These are phyloP conservation scores for Mycena galericulata DNA, from an alignment of 768 basidiomycete species.

Conservation along the genomic window DNA sequence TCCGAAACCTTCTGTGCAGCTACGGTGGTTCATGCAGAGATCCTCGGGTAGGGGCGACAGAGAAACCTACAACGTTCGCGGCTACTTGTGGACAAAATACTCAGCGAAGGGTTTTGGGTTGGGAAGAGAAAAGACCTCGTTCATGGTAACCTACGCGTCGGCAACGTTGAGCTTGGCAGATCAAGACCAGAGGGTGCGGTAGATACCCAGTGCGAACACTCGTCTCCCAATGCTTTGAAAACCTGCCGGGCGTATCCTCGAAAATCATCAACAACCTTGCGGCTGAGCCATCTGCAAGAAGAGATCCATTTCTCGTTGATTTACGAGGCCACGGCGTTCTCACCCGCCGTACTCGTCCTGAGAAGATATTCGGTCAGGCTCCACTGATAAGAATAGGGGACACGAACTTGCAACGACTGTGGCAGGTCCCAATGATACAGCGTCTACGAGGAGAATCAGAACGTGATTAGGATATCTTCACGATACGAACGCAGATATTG, in stretches of 20 bases:
- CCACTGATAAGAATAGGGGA: constrained; percentile 24
- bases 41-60: background rate
- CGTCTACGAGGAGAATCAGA: constrained; percentile 45
- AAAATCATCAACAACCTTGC: constrained; percentile 60
- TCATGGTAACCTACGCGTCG: constrained; percentile 31
- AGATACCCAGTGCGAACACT: constrained; percentile 30
- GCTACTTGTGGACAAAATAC: constrained; percentile 1
- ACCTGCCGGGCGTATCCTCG: constrained; percentile 52
- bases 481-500: constrained; percentile 53
- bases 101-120: background rate
- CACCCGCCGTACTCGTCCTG: constrained; percentile 35
- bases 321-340: background rate
- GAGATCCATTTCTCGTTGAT: background rate
- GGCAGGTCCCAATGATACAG: constrained; percentile 69
- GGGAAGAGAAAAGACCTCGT: constrained; percentile 22
- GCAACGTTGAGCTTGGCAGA: background rate
- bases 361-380: background rate
- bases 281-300: constrained; percentile 56
- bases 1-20: constrained; percentile 35
- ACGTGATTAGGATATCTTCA: constrained; percentile 5
- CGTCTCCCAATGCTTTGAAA: constrained; percentile 30
- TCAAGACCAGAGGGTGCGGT: too few relatives aligned
- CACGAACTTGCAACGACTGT: constrained; percentile 59
- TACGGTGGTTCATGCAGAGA: background rate
- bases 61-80: constrained; percentile 32